phyloP scores from a whole-genome alignment of 805 yeast species.

The Suhomyces kilbournensis region DNA sequence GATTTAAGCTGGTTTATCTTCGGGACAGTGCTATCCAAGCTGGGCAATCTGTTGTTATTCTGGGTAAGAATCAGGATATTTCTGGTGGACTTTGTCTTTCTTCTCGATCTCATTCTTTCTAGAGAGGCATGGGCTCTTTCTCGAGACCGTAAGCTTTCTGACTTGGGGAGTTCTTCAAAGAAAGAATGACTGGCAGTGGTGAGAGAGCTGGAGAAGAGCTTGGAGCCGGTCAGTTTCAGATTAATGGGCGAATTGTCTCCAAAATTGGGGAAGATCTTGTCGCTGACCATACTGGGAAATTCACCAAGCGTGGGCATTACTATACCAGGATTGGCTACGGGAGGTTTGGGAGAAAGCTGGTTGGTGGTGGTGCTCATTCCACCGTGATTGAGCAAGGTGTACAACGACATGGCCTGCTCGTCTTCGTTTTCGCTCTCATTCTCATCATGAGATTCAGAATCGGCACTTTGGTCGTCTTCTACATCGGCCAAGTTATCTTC shows the following conservation, averaged over 20 bases:
- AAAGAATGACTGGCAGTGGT: conserved; percentile 8
- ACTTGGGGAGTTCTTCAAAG: conserved; percentile 26
- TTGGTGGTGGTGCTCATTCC: conserved; percentile 10
- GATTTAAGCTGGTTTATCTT: conserved; percentile 1
- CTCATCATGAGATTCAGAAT: conserved; percentile 14
- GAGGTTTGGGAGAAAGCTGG: conserved; percentile 5
- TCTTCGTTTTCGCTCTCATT: conserved; percentile 51
- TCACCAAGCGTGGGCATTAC: conserved; percentile 43
- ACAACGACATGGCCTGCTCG: conserved; percentile 66
- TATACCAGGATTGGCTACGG: conserved; percentile 12
- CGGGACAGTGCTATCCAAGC: conserved; percentile 15
- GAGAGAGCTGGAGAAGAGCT: conserved; percentile 2
- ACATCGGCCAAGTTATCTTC: conserved; percentile 8
- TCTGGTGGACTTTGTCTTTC: conserved; percentile 45
- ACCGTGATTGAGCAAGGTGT: conserved; percentile 48
- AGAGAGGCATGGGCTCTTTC: conserved; percentile 68
- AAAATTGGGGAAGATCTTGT: conserved; percentile 21
- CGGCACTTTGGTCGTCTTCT: conserved; percentile 2
- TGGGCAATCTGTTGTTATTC: conserved; percentile 18
- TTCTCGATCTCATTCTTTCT: conserved; percentile 55
- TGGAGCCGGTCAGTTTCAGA: neutral
- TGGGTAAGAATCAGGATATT: conserved; percentile 26
- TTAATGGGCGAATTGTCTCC: conserved; percentile 4
- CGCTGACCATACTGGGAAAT: conserved; percentile 38
- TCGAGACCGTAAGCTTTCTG: conserved; percentile 40